Evolutionary conservation across 768 basidiomycete species (phyloP), one percentile per base, ranked within the genome.

Genomic region (Mycena galericulata): DNA sequence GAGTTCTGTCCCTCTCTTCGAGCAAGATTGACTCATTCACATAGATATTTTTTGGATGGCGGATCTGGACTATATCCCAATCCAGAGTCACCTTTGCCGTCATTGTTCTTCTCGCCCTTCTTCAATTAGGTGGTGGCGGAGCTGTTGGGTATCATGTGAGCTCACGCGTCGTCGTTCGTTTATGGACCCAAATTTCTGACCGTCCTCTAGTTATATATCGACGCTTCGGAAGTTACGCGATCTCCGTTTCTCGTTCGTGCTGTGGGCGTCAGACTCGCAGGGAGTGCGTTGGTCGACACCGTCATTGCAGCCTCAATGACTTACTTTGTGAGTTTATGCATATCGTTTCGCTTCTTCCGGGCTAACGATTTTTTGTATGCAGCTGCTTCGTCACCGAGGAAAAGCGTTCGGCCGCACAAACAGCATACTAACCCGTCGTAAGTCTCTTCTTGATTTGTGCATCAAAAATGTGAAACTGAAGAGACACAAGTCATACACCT

Each of bases 1-100:
- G 43, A n/a, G 3, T 5, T 22, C 2, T 22, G 32, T 29, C 24
- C 18, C n/a, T 24, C 29, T 8, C 14, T 11, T 58, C 15, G n/a
- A 41, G 2, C 10, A 46, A 32, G 9, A 38, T 29, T 26, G n/a
- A 45, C 20, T 8, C 3, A 64, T 43, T n/a, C n/a, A n/a, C 24
- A 34, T 30, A 71, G 70, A 65, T 68, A 32, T 73, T 68, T 41
- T 73, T 65, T 53, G 70, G 67, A 9, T 73, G 72, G 72, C 61
- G 72, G 9, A 68, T 73, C 15, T 73, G 66, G 56, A 62, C 10
- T 14, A 45, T 73, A 17, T 61, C 72, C 10, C 38, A 53, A 14
- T 73, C 70, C 17, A 24, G 26, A 17, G 30, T 62, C 32, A 24
- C 55, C 9, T 36, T 29, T 29, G 59, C 20, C 6, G 0, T 71